phyloP scores from a whole-genome alignment of 78 protist species.

The Anaeramoeba ignava region DNA sequence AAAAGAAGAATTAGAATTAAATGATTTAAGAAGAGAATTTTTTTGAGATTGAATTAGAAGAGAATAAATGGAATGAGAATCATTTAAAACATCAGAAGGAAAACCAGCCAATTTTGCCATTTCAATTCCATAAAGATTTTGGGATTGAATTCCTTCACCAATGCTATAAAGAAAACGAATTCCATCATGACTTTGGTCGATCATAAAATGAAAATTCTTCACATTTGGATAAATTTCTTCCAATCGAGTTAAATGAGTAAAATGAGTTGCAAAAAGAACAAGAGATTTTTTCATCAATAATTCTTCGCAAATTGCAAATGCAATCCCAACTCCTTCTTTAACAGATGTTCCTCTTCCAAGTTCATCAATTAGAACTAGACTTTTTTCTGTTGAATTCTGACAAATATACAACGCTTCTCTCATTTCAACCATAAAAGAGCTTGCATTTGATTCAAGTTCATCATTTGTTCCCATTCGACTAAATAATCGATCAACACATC shows the following conservation, averaged over 20 bases:
- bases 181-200: too few species aligned
- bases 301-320: background rate
- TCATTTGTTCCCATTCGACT: background rate
- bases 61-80: too few species aligned
- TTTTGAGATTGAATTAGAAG: too few species aligned
- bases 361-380: background rate
- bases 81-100: too few species aligned
- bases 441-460: background rate
- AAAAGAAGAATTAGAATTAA: too few species aligned
- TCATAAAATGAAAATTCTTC: background rate
- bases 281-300: background rate
- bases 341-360: background rate
- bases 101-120: too few species aligned
- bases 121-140: too few species aligned
- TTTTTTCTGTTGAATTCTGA: background rate
- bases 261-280: background rate
- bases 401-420: background rate
- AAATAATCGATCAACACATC: background rate
- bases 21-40: too few species aligned
- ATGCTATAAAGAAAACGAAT: too few species aligned
- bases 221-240: background rate
- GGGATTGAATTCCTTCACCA: too few species aligned
- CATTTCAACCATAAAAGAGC: background rate
- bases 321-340: background rate
- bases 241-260: background rate